These are phyloP conservation scores for Trichomonascus vanleenenianus DNA, from an alignment of 805 yeast species.

Conservation along the genomic window DNA sequence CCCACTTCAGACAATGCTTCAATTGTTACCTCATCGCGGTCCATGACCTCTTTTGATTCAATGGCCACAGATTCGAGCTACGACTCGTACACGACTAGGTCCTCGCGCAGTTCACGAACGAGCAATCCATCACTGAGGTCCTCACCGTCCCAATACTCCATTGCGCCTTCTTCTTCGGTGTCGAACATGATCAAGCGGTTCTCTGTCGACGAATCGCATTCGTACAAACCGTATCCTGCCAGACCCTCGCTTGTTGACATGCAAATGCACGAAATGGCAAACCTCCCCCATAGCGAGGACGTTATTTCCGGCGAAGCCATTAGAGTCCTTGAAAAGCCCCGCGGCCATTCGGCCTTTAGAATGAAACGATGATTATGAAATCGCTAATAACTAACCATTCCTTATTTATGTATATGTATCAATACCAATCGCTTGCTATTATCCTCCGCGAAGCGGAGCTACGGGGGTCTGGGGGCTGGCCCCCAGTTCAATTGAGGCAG, in stretches of 20 bases:
- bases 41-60: too few species aligned
- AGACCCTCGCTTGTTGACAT: slow-evolving; percentile 1
- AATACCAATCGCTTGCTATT: too few species aligned
- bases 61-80: too few species aligned
- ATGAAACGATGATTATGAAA: slow-evolving; percentile 2
- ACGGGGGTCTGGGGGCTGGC: too few species aligned
- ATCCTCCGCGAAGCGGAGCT: too few species aligned
- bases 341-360: slow-evolving; percentile 10
- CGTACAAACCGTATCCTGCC: slow-evolving; percentile 10
- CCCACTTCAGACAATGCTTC: neutral
- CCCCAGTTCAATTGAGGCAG: too few species aligned
- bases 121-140: neutral
- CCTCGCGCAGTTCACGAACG: too few species aligned
- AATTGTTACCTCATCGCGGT: neutral
- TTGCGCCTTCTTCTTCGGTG: neutral
- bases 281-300: neutral
- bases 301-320: slow-evolving; percentile 1
- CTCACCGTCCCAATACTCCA: neutral
- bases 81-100: too few species aligned
- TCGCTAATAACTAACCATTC: neutral
- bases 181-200: neutral
- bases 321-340: slow-evolving; percentile 9
- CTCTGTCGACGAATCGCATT: neutral
- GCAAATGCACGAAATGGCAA: neutral
- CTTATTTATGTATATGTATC: too few species aligned